Base-by-base conservation (phyloP, 805 yeast genomes). In the Cyberlindnera euphorbiae region DNA sequence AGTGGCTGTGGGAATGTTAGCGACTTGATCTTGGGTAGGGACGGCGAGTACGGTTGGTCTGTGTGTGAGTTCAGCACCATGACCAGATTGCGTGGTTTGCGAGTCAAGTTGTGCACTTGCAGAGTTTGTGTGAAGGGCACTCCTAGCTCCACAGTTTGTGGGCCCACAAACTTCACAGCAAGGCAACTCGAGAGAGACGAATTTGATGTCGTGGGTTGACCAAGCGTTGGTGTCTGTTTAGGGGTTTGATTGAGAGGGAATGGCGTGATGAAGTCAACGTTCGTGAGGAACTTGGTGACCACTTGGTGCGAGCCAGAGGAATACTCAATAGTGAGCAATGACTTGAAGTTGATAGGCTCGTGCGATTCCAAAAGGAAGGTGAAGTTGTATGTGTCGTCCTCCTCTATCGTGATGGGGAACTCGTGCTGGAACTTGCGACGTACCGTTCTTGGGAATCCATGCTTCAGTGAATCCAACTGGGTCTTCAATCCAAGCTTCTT, bases 41-140 rank as follows among this genome's bases (percentile, higher is more conserved):
- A 36, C 26, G 57, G 48, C 31, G 47, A 32, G 32, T 41, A 33
- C 17, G 31, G 40, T 29, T 35, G 52, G n/a, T 52, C 33, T n/a
- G 16, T 25, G 9, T 7, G 15, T 1, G 45, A 32, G 30, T 46
- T 53, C 41, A 55, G 52, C 36, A 62, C 64, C 36, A 83, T 59
- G 4, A 83, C 66, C 30, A 82, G 54, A 36, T 74, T 71, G 42
- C 81, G 58, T 13, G 66, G 52, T 17, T 66, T 66, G n/a, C 58
- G 46, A 1, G 83, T 71, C 41, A 68, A 69, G 60, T 84, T 84
- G 35, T 81, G 69, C 1, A 82, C 77, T 47, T 77, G 82, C 11
- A 84, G 65, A 32, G 69, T 69, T 83, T 89, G 79, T 36, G 65
- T 69, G 52, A 74, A 75, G 3, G 67, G 63, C 27, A 74, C 70